Base-by-base conservation (phyloP, 306 rosid species). In the Spatholobus suberectus region DNA sequence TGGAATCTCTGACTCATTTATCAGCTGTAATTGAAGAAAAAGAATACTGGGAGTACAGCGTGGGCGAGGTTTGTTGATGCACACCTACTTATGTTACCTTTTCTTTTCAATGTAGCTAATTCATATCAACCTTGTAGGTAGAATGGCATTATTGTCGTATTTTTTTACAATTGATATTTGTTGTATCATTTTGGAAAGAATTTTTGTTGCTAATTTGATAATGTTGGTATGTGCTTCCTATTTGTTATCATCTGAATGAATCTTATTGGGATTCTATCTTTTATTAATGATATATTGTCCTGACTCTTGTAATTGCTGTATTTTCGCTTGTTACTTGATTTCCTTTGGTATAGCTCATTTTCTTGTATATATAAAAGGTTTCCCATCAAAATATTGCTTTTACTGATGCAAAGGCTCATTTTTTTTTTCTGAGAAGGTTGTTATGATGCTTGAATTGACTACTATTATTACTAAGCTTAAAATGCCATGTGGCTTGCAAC, bases 1-100 rank as follows among this genome's bases (percentile, higher is more conserved):
- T 96, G 91, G 95, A 92, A 81, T 88, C 90, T 62, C 90, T 96
- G 23, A 72, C 95, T 11, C 91, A 79, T 67, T 85, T 96, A 81
- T 90, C 94, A 14, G 20, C 85, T 72, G 88, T 87, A 47, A 86
- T 92, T 95, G 99, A 96, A 88, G 97, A 91, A 85, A 96, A 87
- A 73, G 99, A 92, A 87, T 96, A 96, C 70, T 96, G 98, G 99
- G 97, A 92, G 76, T 88, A 82, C 86, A 85, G 87, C 7, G 49
- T 86, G 27, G 86, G 86, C 40, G 95, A 96, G 99, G 99, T 96
- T 80, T 86, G 98, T 78, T 73, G 41, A 47, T 85, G 27, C 44
- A 40, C 46, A 58, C 66, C 74, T 71, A 65, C 49, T 59, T 65
- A 73, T 78, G 55, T 85, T 77, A 21, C 83, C 65, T 80, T 79